Conservation (phyloP, 2,329 filamentous ascomycete genomes). For the Fusarium coicis region DNA sequence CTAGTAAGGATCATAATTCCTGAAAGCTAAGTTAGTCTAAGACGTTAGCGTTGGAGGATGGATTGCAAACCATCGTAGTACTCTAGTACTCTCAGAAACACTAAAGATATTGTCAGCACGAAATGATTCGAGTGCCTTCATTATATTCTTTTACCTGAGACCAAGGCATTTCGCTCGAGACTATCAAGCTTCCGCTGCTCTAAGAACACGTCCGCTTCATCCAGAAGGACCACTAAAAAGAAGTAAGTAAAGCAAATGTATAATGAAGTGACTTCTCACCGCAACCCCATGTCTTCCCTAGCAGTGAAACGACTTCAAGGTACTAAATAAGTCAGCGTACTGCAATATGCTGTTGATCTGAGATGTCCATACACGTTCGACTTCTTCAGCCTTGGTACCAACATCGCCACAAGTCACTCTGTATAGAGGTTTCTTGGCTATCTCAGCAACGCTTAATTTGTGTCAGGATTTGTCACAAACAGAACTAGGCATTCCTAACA, state of each 20-base stretch:
- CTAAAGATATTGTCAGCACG: rapidly evolving
- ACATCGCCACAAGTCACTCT: background rate
- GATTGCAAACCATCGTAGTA: background rate
- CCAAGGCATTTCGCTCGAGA: background rate
- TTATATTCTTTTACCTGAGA: rapidly evolving
- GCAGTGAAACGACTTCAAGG: background rate
- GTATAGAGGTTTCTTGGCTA: background rate
- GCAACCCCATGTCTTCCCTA: constrained; percentile 10
- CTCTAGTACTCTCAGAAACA: background rate
- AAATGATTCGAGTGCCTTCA: rapidly evolving
- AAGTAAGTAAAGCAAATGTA: rapidly evolving
- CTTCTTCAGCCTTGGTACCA: background rate
- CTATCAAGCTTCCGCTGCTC: background rate
- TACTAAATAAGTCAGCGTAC: background rate
- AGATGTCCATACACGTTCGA: background rate
- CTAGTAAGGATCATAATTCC: background rate
- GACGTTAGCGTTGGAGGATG: too few species aligned
- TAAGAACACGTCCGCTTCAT: constrained; percentile 15
- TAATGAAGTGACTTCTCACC: rapidly evolving
- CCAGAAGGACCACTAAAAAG: background rate
- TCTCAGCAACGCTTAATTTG: background rate
- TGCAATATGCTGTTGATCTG: rapidly evolving
- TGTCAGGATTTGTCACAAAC: rapidly evolving
- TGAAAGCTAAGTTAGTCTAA: rapidly evolving
- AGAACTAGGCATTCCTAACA: rapidly evolving